Evolutionary conservation across 352 stramenopile species (phyloP).

Genomic region (Stephanocyclus meneghinianus): DNA sequence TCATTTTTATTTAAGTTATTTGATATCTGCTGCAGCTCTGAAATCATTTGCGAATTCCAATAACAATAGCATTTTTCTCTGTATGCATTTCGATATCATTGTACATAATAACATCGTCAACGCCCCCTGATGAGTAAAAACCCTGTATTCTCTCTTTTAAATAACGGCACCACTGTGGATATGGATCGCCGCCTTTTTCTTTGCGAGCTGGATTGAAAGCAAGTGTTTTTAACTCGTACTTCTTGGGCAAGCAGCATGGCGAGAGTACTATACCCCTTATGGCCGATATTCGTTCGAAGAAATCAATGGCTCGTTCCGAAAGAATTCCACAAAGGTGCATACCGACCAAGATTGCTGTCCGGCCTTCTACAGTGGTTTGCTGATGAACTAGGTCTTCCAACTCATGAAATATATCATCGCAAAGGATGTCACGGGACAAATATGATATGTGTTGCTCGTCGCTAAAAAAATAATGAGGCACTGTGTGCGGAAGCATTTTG

Average conservation of each 20-base stretch:
- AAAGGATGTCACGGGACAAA: slow-evolving; percentile 33
- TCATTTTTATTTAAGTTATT: not conserved
- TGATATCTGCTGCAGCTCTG: not conserved
- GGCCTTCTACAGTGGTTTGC: slow-evolving; percentile 13
- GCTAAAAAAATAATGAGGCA: slow-evolving; percentile 38
- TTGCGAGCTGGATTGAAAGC: slow-evolving; percentile 5
- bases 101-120: slow-evolving; percentile 19
- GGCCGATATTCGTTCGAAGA: slow-evolving; percentile 28
- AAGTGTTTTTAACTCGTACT: slow-evolving; percentile 20
- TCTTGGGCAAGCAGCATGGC: slow-evolving; percentile 41
- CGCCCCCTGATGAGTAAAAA: not conserved
- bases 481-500: slow-evolving; percentile 24
- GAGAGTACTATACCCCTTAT: slow-evolving; percentile 37
- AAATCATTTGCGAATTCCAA: slow-evolving; percentile 21
- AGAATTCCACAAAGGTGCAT: slow-evolving; percentile 43
- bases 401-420: slow-evolving; percentile 22
- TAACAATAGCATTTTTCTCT: slow-evolving; percentile 35
- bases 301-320: slow-evolving; percentile 31
- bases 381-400: slow-evolving; percentile 22
- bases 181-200: slow-evolving; percentile 12
- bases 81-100: slow-evolving; percentile 39
- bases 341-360: slow-evolving; percentile 28
- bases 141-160: slow-evolving; percentile 23
- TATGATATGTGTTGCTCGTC: slow-evolving; percentile 17
- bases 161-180: slow-evolving; percentile 25